Conservation (phyloP, 768 basidiomycete genomes). For the Leccinum subgranulosum region DNA sequence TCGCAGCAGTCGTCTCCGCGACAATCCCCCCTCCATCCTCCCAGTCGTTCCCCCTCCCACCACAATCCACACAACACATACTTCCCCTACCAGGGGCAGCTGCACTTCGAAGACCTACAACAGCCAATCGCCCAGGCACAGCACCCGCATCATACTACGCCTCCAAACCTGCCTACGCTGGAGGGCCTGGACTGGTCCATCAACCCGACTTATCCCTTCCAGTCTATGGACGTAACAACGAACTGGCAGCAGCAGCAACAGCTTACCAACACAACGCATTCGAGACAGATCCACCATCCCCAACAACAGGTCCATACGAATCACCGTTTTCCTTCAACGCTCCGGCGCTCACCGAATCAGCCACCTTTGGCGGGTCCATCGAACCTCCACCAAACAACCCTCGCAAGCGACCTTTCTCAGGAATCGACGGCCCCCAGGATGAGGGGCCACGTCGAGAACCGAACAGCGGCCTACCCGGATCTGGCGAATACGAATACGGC, state of each 20-base stretch:
- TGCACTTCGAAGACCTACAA: slow-evolving; percentile 54
- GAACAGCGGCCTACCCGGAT: slow-evolving; percentile 26
- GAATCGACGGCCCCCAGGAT: slow-evolving; percentile 48
- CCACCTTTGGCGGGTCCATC: slow-evolving; percentile 30
- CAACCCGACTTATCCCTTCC: slow-evolving; percentile 42
- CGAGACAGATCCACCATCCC: slow-evolving; percentile 32
- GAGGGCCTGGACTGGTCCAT: slow-evolving; percentile 53
- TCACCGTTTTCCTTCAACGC: slow-evolving; percentile 81
- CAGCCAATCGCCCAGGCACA: slow-evolving; percentile 65
- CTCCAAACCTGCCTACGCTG: slow-evolving; percentile 43
- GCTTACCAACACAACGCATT: slow-evolving; percentile 29
- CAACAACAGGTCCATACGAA: slow-evolving; percentile 40
- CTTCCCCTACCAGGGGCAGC: slow-evolving; percentile 57
- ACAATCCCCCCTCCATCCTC: slow-evolving; percentile 50
- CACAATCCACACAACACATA: slow-evolving; percentile 46
- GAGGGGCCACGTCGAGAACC: slow-evolving; percentile 41
- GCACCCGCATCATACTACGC: slow-evolving; percentile 65
- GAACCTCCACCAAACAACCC: slow-evolving; percentile 42
- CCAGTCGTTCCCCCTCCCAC: slow-evolving; percentile 37
- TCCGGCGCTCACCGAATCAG: slow-evolving; percentile 45
- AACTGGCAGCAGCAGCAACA: slow-evolving; percentile 36
- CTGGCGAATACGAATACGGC: slow-evolving; percentile 61
- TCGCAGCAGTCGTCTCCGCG: slow-evolving; percentile 75
- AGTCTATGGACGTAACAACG: slow-evolving; percentile 37
- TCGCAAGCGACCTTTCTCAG: slow-evolving; percentile 61